These are phyloP conservation scores for Oryza meyeriana DNA, from an alignment of 176 grass and related monocot genomes.

Conservation along the genomic window DNA sequence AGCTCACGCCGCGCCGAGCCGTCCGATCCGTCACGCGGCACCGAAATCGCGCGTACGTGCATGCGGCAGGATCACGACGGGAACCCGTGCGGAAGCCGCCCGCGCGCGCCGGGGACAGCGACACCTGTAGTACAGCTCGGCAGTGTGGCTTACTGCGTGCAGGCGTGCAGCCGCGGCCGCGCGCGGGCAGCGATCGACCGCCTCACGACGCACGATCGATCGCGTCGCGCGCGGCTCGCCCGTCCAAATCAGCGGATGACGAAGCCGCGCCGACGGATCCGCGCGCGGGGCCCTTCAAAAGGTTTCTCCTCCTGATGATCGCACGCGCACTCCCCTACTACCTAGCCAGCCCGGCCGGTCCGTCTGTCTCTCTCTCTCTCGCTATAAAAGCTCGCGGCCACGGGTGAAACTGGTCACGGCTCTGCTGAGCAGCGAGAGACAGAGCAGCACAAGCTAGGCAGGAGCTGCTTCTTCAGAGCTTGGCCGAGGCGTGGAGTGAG, in stretches of 20 bases:
- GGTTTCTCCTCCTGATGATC: not conserved
- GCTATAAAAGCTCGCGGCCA: constrained; percentile 37
- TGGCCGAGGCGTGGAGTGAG: constrained; percentile 2
- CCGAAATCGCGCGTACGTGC: not conserved
- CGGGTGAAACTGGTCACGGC: not conserved
- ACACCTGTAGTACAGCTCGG: constrained; percentile 6
- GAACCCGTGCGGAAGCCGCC: constrained; percentile 26
- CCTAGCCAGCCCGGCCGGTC: constrained; percentile 2
- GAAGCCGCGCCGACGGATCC: constrained; percentile 18
- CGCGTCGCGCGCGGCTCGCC: no score
- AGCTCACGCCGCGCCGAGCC: constrained; percentile 15
- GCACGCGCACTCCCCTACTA: constrained; percentile 35
- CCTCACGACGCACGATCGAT: no score
- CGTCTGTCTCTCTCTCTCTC: not conserved
- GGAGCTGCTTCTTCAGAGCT: not conserved
- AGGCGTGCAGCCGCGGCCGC: constrained; percentile 12
- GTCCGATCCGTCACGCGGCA: constrained; percentile 42
- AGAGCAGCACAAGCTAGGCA: not conserved
- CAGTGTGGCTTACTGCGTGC: not conserved
- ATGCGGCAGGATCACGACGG: not conserved
- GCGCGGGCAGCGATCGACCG: constrained; percentile 23
- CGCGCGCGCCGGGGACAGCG: not conserved
- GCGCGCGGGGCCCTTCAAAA: not conserved
- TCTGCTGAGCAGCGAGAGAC: not conserved
- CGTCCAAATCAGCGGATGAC: constrained; percentile 30